A percentile compares a stretch with the other conserved stretches of the same genome.
phyloP scores from a whole-genome alignment of 1,284 basidiomycete genomes.

The Pseudozyma sp. region DNA sequence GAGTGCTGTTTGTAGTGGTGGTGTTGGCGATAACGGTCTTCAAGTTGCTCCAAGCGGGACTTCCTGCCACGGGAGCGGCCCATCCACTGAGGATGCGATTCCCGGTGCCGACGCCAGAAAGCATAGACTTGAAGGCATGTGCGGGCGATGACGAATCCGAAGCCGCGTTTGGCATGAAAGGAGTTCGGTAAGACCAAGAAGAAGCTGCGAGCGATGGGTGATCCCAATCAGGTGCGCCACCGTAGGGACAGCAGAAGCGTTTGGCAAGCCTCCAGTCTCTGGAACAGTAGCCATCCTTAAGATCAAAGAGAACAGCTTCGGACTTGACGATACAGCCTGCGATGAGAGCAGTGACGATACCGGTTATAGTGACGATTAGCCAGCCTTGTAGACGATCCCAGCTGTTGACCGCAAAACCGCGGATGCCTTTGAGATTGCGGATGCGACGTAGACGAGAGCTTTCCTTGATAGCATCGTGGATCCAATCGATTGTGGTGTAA shows the following conservation, averaged over 20 bases:
- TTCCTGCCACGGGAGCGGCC: slow-evolving; percentile 60
- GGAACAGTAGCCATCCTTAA: slow-evolving; percentile 89
- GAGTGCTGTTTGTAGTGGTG: slow-evolving; percentile 15
- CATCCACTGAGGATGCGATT: slow-evolving; percentile 56
- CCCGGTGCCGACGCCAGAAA: slow-evolving; percentile 47
- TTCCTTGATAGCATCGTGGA: slow-evolving; percentile 70
- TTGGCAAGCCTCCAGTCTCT: slow-evolving; percentile 80
- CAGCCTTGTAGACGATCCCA: slow-evolving; percentile 84
- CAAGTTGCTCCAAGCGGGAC: slow-evolving; percentile 58
- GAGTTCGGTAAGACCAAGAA: slow-evolving; percentile 39
- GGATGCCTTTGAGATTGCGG: slow-evolving; percentile 69
- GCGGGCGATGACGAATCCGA: slow-evolving; percentile 11
- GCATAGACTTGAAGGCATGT: slow-evolving; percentile 28
- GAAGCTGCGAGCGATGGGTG: slow-evolving; percentile 23
- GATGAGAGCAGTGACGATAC: slow-evolving; percentile 69
- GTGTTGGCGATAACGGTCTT: slow-evolving; percentile 5
- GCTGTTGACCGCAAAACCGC: slow-evolving; percentile 78
- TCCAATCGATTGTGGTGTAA: slow-evolving; percentile 69
- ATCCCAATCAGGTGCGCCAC: slow-evolving; percentile 45
- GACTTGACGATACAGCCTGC: slow-evolving; percentile 88
- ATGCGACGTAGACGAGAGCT: slow-evolving; percentile 67
- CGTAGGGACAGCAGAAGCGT: slow-evolving; percentile 79
- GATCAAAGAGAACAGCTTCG: slow-evolving; percentile 92
- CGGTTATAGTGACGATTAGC: slow-evolving; percentile 84
- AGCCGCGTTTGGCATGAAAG: slow-evolving; percentile 22